Evolutionary conservation across 2,329 filamentous ascomycete genomes (phyloP), one percentile per base, ranked within the genome.

Genomic region (Fusarium pilosicola): DNA sequence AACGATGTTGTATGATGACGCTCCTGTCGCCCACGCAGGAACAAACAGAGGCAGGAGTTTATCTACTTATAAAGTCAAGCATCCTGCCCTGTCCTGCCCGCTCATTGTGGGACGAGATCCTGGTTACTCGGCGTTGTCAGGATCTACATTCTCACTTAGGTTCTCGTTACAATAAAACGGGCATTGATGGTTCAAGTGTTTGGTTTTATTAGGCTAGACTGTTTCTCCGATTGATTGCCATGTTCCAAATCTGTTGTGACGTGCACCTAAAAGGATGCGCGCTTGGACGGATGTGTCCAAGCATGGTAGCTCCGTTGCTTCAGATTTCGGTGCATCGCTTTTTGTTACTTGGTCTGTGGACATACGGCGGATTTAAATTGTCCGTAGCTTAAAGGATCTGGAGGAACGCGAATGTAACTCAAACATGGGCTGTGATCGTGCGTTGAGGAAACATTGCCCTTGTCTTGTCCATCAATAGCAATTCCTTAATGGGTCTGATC

Each of bases 71-170:
- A 62, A 52, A 59, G 34, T 71, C 61, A 52, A 52, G 39, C 66
- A 44, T 39, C 44, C 32, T 55, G 46, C 48, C 28, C 38, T 34
- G 26, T 22, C 36, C 34, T 46, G 44, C 45, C n/a, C 41, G 15
- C 15, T 24, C 30, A 41, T 32, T 68, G 71, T 74, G 71, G 71
- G 44, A 74, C 71, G 52, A 38, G 36, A 74, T 68, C 71, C 71
- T 54, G 59, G 71, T 59, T 69, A 65, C 67, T 68, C 58, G 55
- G 34, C 62, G 59, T 59, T 36, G 60, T 70, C 54, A 48, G 55
- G 34, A 62, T 73, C 60, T 49, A n/a, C 63, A 44, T 38, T 28
- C 36, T 52, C 18, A 36, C 34, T 18, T 10, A 41, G 39, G 46
- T 49, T 65, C 22, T n/a, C n/a, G n/a, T n/a, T 72, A 65, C 63